Conservation (phyloP, 345 rosid genomes). For the Clausena lansium region DNA sequence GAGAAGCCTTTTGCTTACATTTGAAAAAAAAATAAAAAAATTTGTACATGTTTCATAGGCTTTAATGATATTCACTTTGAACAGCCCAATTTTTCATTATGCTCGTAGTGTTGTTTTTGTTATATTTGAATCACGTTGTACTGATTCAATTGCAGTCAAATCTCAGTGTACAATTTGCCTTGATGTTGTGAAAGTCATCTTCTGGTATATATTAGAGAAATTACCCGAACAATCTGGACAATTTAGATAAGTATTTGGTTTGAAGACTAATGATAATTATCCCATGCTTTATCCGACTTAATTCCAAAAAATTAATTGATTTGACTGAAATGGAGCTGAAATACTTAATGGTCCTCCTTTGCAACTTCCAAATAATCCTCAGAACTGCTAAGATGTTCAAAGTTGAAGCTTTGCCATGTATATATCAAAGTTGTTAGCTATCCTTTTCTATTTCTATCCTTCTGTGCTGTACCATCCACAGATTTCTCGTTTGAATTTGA, state of each 20-base stretch:
- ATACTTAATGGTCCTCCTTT: not conserved
- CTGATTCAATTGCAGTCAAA: not conserved
- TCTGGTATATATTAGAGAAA: not conserved
- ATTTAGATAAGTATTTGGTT: not conserved
- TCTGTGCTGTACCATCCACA: not conserved
- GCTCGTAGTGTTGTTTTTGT: not conserved
- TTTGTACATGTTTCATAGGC: no score
- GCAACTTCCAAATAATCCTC: not conserved
- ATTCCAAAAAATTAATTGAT: not conserved
- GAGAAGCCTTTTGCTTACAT: not conserved
- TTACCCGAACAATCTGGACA: not conserved
- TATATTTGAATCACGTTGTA: not conserved
- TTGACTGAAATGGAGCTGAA: not conserved
- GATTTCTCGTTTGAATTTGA: not conserved
- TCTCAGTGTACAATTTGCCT: not conserved
- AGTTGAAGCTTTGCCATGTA: not conserved
- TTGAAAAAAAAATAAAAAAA: no score
- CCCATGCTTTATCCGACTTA: not conserved
- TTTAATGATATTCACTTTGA: no score
- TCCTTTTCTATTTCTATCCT: not conserved
- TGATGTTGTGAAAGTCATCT: not conserved
- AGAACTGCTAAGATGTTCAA: not conserved
- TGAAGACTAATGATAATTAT: not conserved
- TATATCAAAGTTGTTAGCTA: not conserved
- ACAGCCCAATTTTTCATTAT: no score